Evolutionary conservation across 2,329 filamentous ascomycete species (phyloP).

Genomic region (Sporothrix luriei): DNA sequence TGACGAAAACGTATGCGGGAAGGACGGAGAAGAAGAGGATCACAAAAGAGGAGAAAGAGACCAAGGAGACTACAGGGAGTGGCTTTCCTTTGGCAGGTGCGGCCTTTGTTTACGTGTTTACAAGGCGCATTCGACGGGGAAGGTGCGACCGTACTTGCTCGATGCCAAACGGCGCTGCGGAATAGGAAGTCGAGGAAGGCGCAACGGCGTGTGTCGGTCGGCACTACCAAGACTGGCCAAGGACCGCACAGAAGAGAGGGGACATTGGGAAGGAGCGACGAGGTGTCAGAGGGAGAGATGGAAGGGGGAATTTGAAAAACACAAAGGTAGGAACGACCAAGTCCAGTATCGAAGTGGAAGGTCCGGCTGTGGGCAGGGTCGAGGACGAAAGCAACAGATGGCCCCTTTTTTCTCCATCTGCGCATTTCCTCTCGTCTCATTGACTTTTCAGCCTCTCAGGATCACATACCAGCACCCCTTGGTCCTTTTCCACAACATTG

Average conservation of each 20-base stretch:
- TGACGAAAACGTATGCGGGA: slow-evolving; percentile 19
- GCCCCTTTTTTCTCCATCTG: background rate
- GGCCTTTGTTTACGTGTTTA: background rate
- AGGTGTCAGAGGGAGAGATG: background rate
- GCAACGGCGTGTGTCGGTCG: background rate
- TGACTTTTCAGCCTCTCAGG: slow-evolving; percentile 1
- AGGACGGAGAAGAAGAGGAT: slow-evolving; percentile 10
- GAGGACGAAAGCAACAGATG: background rate
- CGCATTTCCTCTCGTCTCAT: background rate
- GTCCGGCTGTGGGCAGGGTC: slow-evolving; percentile 4
- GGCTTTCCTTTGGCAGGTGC: too few relatives aligned
- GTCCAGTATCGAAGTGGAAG: slow-evolving; percentile 7
- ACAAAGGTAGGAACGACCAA: background rate
- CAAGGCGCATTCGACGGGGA: background rate
- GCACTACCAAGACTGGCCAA: background rate
- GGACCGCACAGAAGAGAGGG: background rate
- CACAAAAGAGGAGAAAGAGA: background rate
- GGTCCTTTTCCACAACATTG: background rate
- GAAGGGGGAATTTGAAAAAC: background rate
- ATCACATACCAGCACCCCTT: background rate
- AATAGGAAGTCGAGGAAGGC: background rate
- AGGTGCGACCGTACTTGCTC: slow-evolving; percentile 12
- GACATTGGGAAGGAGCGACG: background rate
- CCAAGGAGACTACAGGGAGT: background rate
- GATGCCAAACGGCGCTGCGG: slow-evolving; percentile 6